A percentile compares a stretch with the other conserved stretches of the same genome.
These are phyloP conservation scores for Eutrema japonicum DNA, from an alignment of 345 rosid species.

Conservation along the genomic window DNA sequence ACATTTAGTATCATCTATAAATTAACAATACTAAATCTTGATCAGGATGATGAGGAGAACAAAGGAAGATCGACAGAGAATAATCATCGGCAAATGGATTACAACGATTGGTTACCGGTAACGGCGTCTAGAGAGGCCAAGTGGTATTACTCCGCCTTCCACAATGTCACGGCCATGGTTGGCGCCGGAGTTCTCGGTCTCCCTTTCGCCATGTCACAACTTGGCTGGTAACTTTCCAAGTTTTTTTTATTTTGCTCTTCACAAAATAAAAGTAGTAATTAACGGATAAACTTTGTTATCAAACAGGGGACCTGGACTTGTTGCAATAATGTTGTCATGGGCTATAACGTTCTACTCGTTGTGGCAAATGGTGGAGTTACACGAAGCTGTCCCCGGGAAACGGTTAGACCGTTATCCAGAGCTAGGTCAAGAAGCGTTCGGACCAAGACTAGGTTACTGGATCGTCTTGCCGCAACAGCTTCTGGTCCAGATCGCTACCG, in stretches of 20 bases:
- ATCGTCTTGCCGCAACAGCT: constrained; percentile 84
- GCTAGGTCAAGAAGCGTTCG: constrained; percentile 83
- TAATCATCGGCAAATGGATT: constrained; percentile 52
- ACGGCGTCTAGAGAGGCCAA: constrained; percentile 74
- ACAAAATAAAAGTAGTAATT: neutral
- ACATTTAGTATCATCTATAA: neutral
- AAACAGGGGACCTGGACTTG: constrained; percentile 78
- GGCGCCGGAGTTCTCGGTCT: constrained; percentile 90
- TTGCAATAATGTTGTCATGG: constrained; percentile 64
- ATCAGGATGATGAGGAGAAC: constrained; percentile 34
- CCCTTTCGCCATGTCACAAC: constrained; percentile 81
- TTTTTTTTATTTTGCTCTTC: neutral
- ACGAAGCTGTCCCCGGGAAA: constrained; percentile 77
- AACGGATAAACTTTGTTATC: neutral
- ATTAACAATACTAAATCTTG: constrained; percentile 9
- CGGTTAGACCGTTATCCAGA: constrained; percentile 83
- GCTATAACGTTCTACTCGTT: constrained; percentile 76
- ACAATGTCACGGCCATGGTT: constrained; percentile 95
- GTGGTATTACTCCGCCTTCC: constrained; percentile 90
- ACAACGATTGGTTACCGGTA: constrained; percentile 75
- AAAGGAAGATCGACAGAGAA: constrained; percentile 34
- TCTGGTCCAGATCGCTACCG: constrained; percentile 65
- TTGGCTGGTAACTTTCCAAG: constrained; percentile 61
- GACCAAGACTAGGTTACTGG: constrained; percentile 78
- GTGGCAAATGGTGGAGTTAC: constrained; percentile 92